A percentile compares a stretch with the other conserved stretches of the same genome.
Evolutionary conservation across 768 basidiomycete genomes (phyloP).

Genomic region (Mycena pura): DNA sequence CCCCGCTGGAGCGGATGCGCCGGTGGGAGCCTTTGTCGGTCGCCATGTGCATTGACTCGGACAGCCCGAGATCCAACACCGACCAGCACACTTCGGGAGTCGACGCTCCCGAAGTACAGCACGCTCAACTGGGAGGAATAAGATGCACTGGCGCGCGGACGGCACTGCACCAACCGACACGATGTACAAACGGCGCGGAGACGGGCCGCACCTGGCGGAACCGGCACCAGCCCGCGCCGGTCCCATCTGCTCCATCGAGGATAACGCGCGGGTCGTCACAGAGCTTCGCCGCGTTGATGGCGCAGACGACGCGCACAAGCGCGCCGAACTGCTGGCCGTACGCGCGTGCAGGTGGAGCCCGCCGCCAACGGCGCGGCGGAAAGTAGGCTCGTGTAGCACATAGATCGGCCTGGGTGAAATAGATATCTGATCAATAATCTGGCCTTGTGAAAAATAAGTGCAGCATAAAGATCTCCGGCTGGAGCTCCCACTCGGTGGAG

Average conservation of each 20-base stretch:
- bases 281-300: slow-evolving; percentile 52
- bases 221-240: slow-evolving; percentile 51
- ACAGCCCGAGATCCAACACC: slow-evolving; percentile 35
- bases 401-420: slow-evolving; percentile 42
- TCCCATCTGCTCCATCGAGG: slow-evolving; percentile 32
- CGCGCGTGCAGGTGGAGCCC: slow-evolving; percentile 45
- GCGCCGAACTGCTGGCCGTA: slow-evolving; percentile 47
- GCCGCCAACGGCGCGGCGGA: slow-evolving; percentile 42
- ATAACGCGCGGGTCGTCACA: slow-evolving; percentile 51
- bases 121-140: slow-evolving; percentile 38
- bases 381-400: slow-evolving; percentile 38
- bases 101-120: slow-evolving; percentile 40
- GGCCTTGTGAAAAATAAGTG: slow-evolving; percentile 24
- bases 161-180: slow-evolving; percentile 37
- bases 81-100: slow-evolving; percentile 41
- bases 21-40: slow-evolving; percentile 58
- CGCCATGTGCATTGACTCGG: slow-evolving; percentile 40
- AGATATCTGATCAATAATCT: slow-evolving; percentile 44
- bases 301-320: slow-evolving; percentile 55
- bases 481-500: slow-evolving; percentile 15
- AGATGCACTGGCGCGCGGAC: slow-evolving; percentile 47
- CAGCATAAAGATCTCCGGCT: slow-evolving; percentile 14
- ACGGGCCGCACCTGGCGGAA: slow-evolving; percentile 47
- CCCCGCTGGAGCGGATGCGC: slow-evolving; percentile 36
- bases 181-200: slow-evolving; percentile 37